Evolutionary conservation across 805 yeast genomes (phyloP).

Genomic region (Saturnispora mendoncae): DNA sequence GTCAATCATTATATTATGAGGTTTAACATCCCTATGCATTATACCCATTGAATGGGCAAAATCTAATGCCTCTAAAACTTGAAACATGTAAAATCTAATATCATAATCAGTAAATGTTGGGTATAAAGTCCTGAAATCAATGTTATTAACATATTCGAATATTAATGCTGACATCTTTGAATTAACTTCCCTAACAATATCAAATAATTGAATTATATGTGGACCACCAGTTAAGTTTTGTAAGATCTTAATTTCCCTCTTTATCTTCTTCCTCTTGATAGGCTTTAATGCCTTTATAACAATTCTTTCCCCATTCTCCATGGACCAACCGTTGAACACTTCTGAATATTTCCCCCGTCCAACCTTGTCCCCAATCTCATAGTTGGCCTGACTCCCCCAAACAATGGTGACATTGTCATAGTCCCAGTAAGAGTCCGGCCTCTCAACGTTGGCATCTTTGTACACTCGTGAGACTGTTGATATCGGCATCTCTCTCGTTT

Average conservation of each 20-base stretch:
- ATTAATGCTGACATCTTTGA: constrained; percentile 80
- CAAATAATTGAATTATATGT: constrained; percentile 66
- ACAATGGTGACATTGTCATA: constrained; percentile 58
- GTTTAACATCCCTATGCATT: constrained; percentile 93
- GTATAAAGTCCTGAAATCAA: constrained; percentile 74
- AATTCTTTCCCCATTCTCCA: constrained; percentile 53
- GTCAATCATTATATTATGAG: constrained; percentile 93
- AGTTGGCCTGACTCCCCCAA: constrained; percentile 45
- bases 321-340: constrained; percentile 77
- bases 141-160: constrained; percentile 76
- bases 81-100: constrained; percentile 74
- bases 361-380: constrained; percentile 72
- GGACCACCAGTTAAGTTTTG: constrained; percentile 82
- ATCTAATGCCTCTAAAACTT: constrained; percentile 75
- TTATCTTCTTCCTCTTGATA: constrained; percentile 84
- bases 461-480: constrained; percentile 44
- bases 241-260: constrained; percentile 79
- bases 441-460: constrained; percentile 59
- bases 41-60: constrained; percentile 92
- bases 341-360: constrained; percentile 96
- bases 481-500: constrained; percentile 7
- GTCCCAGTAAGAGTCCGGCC: constrained; percentile 77
- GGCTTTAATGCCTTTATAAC: constrained; percentile 90
- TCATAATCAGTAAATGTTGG: constrained; percentile 69
- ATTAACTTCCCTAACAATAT: constrained; percentile 72